Evolutionary conservation across 2,329 filamentous ascomycete genomes (phyloP).

Genomic region (Nemania sp.): DNA sequence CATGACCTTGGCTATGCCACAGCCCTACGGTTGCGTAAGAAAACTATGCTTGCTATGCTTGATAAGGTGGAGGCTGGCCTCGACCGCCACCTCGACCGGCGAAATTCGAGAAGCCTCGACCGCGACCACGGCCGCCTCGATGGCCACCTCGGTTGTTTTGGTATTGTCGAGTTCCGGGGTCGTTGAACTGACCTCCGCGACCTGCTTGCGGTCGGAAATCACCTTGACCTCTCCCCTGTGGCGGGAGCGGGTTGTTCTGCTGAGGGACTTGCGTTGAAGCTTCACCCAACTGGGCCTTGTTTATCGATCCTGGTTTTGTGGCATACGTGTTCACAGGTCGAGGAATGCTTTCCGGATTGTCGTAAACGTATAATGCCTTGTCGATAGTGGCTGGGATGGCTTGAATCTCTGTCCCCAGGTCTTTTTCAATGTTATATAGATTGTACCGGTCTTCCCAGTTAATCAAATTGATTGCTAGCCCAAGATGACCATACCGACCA

Average conservation of each 20-base stretch:
- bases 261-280: conserved; percentile 43
- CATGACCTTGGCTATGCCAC: conserved; percentile 21
- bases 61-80: conserved; percentile 49
- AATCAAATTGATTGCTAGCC: conserved; percentile 98
- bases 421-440: conserved; percentile 97
- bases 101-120: conserved; percentile 52
- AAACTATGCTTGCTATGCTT: conserved; percentile 41
- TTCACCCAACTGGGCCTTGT: conserved; percentile 47
- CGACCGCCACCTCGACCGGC: conserved; percentile 52
- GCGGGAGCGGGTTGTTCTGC: conserved; percentile 39
- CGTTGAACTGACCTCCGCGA: conserved; percentile 49
- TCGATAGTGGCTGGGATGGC: conserved; percentile 95
- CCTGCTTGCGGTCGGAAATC: conserved; percentile 45
- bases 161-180: conserved; percentile 51
- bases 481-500: conserved; percentile 94
- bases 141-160: conserved; percentile 48
- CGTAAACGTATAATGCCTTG: conserved; percentile 98
- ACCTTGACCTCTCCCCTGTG: conserved; percentile 49
- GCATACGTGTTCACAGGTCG: conserved; percentile 74
- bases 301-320: conserved; percentile 37
- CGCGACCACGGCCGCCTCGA: conserved; percentile 48
- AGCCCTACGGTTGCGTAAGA: conserved; percentile 18
- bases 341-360: conserved; percentile 94
- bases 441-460: conserved; percentile 99
- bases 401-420: conserved; percentile 96